These are phyloP conservation scores for Tetratostichococcus sp. DNA, from an alignment of 139 green algal species.

Conservation along the genomic window DNA sequence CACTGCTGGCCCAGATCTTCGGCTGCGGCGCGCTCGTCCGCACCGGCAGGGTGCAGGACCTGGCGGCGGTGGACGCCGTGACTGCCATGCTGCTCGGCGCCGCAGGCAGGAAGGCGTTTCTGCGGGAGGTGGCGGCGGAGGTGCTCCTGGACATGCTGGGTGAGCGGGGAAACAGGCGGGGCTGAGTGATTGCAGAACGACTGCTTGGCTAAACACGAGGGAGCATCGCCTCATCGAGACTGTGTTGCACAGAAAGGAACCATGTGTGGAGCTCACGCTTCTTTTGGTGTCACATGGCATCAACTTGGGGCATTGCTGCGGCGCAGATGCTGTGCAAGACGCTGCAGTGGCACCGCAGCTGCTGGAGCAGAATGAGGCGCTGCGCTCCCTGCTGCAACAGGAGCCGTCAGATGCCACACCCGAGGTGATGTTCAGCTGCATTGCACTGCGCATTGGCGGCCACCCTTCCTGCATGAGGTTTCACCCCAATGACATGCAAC, in stretches of 20 bases:
- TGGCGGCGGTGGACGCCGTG: background rate
- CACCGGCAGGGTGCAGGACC: constrained; percentile 22
- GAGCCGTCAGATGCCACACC: constrained; percentile 5
- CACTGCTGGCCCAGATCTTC: constrained; percentile 67
- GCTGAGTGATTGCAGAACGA: too few species aligned
- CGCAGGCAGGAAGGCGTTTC: constrained; percentile 57
- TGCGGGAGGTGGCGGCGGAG: constrained; percentile 51
- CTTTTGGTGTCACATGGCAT: too few species aligned
- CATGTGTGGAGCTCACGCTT: too few species aligned
- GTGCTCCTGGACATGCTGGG: constrained; percentile 47
- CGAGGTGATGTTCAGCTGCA: constrained; percentile 1
- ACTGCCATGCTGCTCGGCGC: constrained; percentile 37
- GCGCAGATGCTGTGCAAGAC: background rate
- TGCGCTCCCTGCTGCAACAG: background rate
- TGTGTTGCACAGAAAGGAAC: too few species aligned
- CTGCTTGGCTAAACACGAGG: too few species aligned
- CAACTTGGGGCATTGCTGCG: background rate
- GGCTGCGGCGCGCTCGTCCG: constrained; percentile 53
- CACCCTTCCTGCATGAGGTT: too few species aligned
- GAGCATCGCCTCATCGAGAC: too few species aligned
- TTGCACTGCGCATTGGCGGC: background rate
- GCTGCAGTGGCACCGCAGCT: background rate
- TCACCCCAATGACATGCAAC: too few species aligned
- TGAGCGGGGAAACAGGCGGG: too few species aligned
- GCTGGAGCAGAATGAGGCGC: constrained; percentile 1